Conservation (phyloP, 441 rosid species). For the Hura crepitans region DNA sequence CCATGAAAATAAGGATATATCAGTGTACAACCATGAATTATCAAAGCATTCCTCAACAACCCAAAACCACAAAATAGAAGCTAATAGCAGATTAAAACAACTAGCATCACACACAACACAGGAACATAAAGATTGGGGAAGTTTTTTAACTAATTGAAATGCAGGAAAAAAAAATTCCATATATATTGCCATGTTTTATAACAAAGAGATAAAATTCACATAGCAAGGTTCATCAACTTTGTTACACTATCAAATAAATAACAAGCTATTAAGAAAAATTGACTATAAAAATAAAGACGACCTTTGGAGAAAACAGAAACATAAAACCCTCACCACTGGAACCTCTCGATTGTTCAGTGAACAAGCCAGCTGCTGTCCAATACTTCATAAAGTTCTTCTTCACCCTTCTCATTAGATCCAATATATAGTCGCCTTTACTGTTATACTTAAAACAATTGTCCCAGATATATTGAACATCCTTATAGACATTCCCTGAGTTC, state of each 20-base stretch:
- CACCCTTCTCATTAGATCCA: constrained; percentile 51
- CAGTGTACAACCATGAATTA: neutral
- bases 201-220: neutral
- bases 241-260: neutral
- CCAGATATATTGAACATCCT: constrained; percentile 50
- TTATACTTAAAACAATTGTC: constrained; percentile 44
- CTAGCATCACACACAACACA: neutral
- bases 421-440: constrained; percentile 53
- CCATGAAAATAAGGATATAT: neutral
- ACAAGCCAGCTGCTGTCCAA: constrained; percentile 45
- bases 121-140: neutral
- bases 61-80: neutral
- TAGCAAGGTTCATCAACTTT: no score
- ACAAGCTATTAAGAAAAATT: neutral
- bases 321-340: constrained; percentile 30
- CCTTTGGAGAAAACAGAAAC: constrained; percentile 4
- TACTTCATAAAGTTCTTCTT: constrained; percentile 57
- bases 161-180: neutral
- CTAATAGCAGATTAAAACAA: neutral
- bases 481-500: constrained; percentile 44
- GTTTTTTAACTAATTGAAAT: neutral
- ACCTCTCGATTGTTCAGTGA: constrained; percentile 20
- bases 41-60: neutral
- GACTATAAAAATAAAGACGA: constrained; percentile 6
- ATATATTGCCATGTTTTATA: neutral